Evolutionary conservation across 2,329 filamentous ascomycete genomes (phyloP).

Genomic region (Alternaria conjuncta): DNA sequence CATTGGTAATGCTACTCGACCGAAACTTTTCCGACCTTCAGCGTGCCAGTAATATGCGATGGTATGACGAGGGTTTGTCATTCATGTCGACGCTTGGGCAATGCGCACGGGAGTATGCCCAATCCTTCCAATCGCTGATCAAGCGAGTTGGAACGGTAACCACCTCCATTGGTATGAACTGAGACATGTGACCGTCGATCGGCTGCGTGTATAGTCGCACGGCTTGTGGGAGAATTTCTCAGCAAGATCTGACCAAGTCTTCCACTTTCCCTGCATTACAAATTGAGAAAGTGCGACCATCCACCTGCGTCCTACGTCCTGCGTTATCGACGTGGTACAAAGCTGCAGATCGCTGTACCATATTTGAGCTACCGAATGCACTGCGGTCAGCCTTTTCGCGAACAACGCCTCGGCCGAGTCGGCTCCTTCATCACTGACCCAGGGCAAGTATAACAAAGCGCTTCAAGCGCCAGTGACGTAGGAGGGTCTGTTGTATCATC

Average conservation of each 20-base stretch:
- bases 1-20: neutral
- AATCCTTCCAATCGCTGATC: neutral
- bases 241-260: neutral
- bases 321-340: neutral
- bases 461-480: neutral
- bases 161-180: too few relatives aligned
- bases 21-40: neutral
- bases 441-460: neutral
- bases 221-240: too few relatives aligned
- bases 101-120: neutral
- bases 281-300: neutral
- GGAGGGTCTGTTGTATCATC: neutral
- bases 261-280: neutral
- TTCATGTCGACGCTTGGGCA: neutral
- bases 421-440: neutral
- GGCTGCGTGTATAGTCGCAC: too few relatives aligned
- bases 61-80: neutral
- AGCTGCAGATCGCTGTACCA: neutral
- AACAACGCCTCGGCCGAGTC: neutral
- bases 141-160: neutral
- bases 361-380: neutral
- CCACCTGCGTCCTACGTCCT: neutral
- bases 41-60: neutral
- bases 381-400: neutral
- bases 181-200: too few relatives aligned